Evolutionary conservation across 2,329 filamentous ascomycete species (phyloP).

Genomic region (Curvularia sp.): DNA sequence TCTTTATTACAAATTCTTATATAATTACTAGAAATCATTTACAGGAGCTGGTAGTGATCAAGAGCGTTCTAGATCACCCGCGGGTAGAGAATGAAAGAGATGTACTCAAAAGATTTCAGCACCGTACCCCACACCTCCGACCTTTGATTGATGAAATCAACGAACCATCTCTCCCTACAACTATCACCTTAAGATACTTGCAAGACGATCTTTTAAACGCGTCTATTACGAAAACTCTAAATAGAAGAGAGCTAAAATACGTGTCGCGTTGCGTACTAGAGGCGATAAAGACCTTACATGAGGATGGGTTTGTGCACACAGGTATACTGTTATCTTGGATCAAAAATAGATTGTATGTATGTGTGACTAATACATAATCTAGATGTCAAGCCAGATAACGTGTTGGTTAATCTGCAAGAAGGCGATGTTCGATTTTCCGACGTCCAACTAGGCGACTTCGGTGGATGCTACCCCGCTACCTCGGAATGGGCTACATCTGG

Average conservation of each 20-base stretch:
- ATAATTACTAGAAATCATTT: slow-evolving; percentile 14
- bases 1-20: not conserved
- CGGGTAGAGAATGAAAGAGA: slow-evolving; percentile 38
- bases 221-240: slow-evolving; percentile 22
- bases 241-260: slow-evolving; percentile 29
- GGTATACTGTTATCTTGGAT: slow-evolving; percentile 12
- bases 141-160: slow-evolving; percentile 40
- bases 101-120: slow-evolving; percentile 34
- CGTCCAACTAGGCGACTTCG: slow-evolving; percentile 46
- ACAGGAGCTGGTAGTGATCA: slow-evolving; percentile 30
- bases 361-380: not conserved
- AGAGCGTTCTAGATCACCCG: slow-evolving; percentile 28
- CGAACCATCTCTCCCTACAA: slow-evolving; percentile 26
- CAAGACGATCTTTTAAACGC: slow-evolving; percentile 26
- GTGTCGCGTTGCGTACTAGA: slow-evolving; percentile 30
- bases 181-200: slow-evolving; percentile 35
- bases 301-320: slow-evolving; percentile 37
- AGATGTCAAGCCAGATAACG: slow-evolving; percentile 49
- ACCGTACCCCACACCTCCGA: slow-evolving; percentile 30
- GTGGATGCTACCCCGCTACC: slow-evolving; percentile 24
- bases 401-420: slow-evolving; percentile 47
- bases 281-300: slow-evolving; percentile 34
- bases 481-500: no score
- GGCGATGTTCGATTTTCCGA: slow-evolving; percentile 40
- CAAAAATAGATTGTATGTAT: no score